Evolutionary conservation across 371 early-diverging fungal genomes (phyloP).

Genomic region (Coemansia sp.): DNA sequence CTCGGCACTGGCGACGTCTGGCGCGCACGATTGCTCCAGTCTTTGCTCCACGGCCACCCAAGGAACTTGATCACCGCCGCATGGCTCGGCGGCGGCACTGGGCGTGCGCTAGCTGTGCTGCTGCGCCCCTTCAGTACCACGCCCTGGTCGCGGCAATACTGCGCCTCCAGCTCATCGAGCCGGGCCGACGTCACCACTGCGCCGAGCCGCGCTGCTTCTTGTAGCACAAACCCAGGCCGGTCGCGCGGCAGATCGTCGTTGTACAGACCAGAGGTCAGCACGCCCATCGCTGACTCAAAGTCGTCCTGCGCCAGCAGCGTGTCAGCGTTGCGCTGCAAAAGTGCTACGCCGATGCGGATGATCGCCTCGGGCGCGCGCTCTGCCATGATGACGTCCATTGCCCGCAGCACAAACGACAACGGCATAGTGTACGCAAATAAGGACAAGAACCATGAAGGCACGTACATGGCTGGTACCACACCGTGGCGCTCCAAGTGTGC

Average conservation of each 20-base stretch:
- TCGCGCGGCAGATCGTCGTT: conserved; percentile 67
- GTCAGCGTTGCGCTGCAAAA: conserved; percentile 74
- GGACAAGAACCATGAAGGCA: conserved; percentile 90
- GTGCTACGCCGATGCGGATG: conserved; percentile 85
- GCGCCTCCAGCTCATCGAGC: conserved; percentile 71
- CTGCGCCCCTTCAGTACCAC: conserved; percentile 12
- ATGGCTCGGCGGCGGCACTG: conserved; percentile 22
- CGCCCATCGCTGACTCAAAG: conserved; percentile 82
- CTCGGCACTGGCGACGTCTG: neutral
- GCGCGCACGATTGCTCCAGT: neutral
- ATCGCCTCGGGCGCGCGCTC: conserved; percentile 86
- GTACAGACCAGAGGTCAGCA: conserved; percentile 77
- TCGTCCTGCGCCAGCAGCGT: conserved; percentile 68
- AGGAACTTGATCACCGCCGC: conserved; percentile 46
- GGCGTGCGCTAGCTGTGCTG: neutral
- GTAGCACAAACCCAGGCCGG: conserved; percentile 66
- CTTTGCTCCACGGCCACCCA: conserved; percentile 41
- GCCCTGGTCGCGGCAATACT: conserved; percentile 55
- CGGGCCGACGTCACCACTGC: conserved; percentile 65
- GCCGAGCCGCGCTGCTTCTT: conserved; percentile 74
- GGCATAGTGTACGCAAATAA: conserved; percentile 88
- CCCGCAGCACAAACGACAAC: conserved; percentile 70
- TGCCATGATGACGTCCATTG: conserved; percentile 81
- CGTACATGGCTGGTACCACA: conserved; percentile 86
- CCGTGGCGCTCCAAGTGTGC: conserved; percentile 76